These are phyloP conservation scores for Dissophora globulifera DNA, from an alignment of 192 early-diverging fungal species.

Conservation along the genomic window DNA sequence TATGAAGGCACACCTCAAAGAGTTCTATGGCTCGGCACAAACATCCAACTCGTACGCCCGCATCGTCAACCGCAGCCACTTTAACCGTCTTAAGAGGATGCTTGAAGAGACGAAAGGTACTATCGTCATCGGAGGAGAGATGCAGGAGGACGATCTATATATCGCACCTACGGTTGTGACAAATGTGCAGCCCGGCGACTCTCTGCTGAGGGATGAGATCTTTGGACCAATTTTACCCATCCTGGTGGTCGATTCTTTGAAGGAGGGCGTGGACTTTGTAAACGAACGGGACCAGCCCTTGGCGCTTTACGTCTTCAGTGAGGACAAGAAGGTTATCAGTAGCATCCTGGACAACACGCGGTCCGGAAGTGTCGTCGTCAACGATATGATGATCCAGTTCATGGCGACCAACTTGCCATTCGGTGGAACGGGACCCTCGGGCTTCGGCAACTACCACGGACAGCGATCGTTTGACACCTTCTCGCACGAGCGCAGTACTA, in stretches of 20 bases:
- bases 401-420: conserved; percentile 74
- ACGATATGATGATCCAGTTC: conserved; percentile 83
- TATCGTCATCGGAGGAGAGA: conserved; percentile 69
- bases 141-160: conserved; percentile 70
- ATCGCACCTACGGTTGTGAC: conserved; percentile 87
- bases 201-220: conserved; percentile 85
- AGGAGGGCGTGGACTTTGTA: conserved; percentile 72
- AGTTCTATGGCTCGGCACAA: conserved; percentile 60
- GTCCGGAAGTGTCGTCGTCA: conserved; percentile 82
- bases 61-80: conserved; percentile 71
- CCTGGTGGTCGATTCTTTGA: conserved; percentile 68
- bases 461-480: conserved; percentile 80
- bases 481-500: conserved; percentile 76
- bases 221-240: conserved; percentile 95
- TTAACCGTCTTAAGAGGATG: conserved; percentile 64
- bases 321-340: conserved; percentile 57
- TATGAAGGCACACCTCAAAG: conserved; percentile 47
- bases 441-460: conserved; percentile 89
- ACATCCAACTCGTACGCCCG: conserved; percentile 63
- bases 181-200: conserved; percentile 68
- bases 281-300: conserved; percentile 79
- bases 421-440: conserved; percentile 88
- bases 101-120: conserved; percentile 64
- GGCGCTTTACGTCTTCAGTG: conserved; percentile 80
- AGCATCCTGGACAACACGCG: conserved; percentile 73